Base-by-base conservation (phyloP, 2,329 filamentous ascomycete genomes). In the Pseudocercospora eumusae region DNA sequence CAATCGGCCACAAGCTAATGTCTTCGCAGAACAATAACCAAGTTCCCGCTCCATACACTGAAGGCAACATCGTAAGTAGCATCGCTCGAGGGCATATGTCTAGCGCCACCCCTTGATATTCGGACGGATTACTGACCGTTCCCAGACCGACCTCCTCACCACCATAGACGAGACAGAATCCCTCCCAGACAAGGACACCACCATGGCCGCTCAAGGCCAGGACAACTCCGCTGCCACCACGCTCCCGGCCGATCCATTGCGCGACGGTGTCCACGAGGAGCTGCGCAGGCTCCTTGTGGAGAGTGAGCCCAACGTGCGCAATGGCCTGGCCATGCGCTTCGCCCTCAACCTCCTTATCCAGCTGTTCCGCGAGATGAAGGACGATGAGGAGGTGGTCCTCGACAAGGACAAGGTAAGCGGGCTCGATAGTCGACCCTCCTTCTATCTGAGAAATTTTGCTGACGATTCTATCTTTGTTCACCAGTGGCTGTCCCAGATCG, bases 241-340 rank as follows among this genome's bases (percentile, higher is more conserved):
- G 1, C 9, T 42, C 54, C 18, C 15, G 9, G 18, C 15, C 54
- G 54, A 40, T 31, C 21, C 40, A 18, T 42, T 45, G 10, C 23
- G 33, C n/a, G 42, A 45, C 36, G 36, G 42, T 2, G 21, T 57
- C 13, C 21, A n/a, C 1, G 55, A 27, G 18, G 55, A 57, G 55
- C 13, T 57, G 36, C 55, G 40, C 4, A 45, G 21, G 36, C 55
- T 57, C 13, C 55, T 57, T n/a, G 40, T 31, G 25, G 55, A 27
- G 27, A 23, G 36, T n/a, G 27, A 27, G 36, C 21, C 55, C 18
- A 36, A 21, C 21, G 55, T 57, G 15, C 55, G 33, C 23, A 57
- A 57, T 47, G 55, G 55, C 36, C 8, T 47, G 36, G 55, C 40
- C 36, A 57, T 57, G 55, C 55, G 55, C 23, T 61, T 57, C 47